Evolutionary conservation across 2,329 filamentous ascomycete species (phyloP), one percentile per base, ranked within the genome.

Genomic region (Aspergillus sp.): DNA sequence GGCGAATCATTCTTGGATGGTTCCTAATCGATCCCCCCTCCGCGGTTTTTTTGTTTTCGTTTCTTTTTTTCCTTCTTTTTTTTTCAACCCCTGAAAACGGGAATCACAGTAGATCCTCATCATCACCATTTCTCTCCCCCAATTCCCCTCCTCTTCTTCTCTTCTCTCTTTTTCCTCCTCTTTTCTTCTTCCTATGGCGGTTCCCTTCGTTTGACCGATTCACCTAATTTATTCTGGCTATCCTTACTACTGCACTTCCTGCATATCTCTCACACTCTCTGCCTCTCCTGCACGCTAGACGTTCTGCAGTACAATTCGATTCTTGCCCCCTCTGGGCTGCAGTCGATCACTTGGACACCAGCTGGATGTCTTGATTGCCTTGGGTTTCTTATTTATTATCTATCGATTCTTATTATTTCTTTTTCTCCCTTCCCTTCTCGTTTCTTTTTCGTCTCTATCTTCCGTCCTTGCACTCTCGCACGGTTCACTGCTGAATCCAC

Each of bases 261-360:
- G 19, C 19, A 19, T 19, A 19, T 19, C 19, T 19, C 19, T 19
- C 19, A 19, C 19, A 19, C 19, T 19, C 19, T 19, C 19, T 19
- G 19, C 19, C 19, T 19, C 19, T 19, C 19, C 19, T 19, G 19
- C 19, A 19, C 19, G 19, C 19, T 19, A 19, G 19, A 19, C 30
- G 10, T 43, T 28, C 8, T 44, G 10, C 28, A 34, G 27, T 35
- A 37, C 29, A 29, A 11, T 6, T 43, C 36, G 6, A 26, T 38
- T 26, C 19, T 19, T 19, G 51, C 41, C 44, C 45, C 28, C 44
- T 38, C 49, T 44, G 42, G 44, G 44, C 48, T 51, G 53, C 19
- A 19, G 19, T 2, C 51, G 39, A 49, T 47, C 47, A 46, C 50
- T 44, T 45, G 44, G 44, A 49, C 51, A 47, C 48, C 46, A 51